Evolutionary conservation across 805 yeast species (phyloP), one percentile per base, ranked within the genome.

Genomic region (Komagataella ulmi): DNA sequence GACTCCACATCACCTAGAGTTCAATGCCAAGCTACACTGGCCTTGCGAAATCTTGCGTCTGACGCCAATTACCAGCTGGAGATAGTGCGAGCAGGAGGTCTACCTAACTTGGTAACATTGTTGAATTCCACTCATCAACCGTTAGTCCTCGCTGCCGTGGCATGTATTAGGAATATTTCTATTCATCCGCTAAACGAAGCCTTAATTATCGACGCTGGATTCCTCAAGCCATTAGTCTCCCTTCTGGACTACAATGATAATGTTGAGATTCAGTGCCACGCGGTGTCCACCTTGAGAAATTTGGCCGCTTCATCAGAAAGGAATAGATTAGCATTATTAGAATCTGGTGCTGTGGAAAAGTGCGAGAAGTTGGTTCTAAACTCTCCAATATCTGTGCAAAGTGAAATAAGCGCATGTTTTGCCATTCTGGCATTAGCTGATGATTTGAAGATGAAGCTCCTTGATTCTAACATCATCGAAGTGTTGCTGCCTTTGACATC

Each of bases 251-350:
- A 83, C 65, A 78, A 80, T 50, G 96, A 88, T 61, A 85, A 87
- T 58, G 97, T 91, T 65, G 99, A 93, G 70, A 91, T 93, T 57
- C 96, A 91, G 71, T 93, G 99, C 65, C 99, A 93, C 69, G 95
- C 98, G 2, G 96, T 93, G 24, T 90, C 97, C 2, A 90, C 98
- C 7, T 75, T 93, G 62, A 80, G 99, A 67, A 93, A 93, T 66
- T 76, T 93, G 59, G 99, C 99, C 18, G 99, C 99, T 3, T 82
- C 93, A 50, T 82, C 93, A 46, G 98, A 93, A 70, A 81, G 88
- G 65, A 91, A 91, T 62, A 82, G 97, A 72, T 76, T 85, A 59
- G 96, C 93, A 49, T 80, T 93, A 56, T 79, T 93, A 56, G 95
- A 89, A 55, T 95, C 97, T 12, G 97, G 97, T 51, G 97, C 97